Evolutionary conservation across 257 asterid genomes (phyloP), one percentile per base, ranked within the genome.

Genomic region (Solanum neorickii): DNA sequence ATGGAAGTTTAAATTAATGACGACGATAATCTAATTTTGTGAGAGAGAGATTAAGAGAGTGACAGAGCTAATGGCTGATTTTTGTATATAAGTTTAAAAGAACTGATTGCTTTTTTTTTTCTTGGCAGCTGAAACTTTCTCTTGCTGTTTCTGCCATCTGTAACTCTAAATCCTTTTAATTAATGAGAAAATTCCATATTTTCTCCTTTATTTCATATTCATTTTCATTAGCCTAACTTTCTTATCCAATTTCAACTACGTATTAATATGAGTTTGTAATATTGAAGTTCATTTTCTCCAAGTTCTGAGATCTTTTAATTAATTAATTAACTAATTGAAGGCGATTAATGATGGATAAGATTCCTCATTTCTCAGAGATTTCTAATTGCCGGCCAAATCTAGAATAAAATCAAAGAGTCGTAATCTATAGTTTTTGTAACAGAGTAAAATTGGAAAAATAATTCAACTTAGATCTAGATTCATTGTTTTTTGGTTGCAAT

Each of bases 41-140:
- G 68, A 1, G 0, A 46, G 0, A 46, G 25, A 5, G 69, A 66
- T 21, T 47, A 47, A 47, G 59, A 52, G 23, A 52, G 62, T 6
- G 23, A 52, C 62, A 18, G 62, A 86, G 89, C 93, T 90, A 91
- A 92, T 93, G 89, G 88, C 73, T 88, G 82, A 89, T 85, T 88
- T 80, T 65, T 90, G 93, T 94, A 88, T 44, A 92, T 95, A 92
- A 13, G 70, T 33, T 23, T 25, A 21, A 66, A 20, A 84, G 73
- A 47, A 70, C 20, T 83, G 66, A 84, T 86, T 74, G 12, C 35
- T 42, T 52, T 90, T 66, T 68, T 59, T 66, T 91, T 92, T 27
- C 27, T 27, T 89, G 87, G 90, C 94, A 90, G 89, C 94, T 35
- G 6, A 7, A 89, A 85, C 92, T 65, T 90, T 90, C 89, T 87